Percentiles rank a stretch among this genome's conserved stretches.
Evolutionary conservation across 1,139 yeast genomes (phyloP).

Genomic region (Kurtzmaniella quercitrusa): DNA sequence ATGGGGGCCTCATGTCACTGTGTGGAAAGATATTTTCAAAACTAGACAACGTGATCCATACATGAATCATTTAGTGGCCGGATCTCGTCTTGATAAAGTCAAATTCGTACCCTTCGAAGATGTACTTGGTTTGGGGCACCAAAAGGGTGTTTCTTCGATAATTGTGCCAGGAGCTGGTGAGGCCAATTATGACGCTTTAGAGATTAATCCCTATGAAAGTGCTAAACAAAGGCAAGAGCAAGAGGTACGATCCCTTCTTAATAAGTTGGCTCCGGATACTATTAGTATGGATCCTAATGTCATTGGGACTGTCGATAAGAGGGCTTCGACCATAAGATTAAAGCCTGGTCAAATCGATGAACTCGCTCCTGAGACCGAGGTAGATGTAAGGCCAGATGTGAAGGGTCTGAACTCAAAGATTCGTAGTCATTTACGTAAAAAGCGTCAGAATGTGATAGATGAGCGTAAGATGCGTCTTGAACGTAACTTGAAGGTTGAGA

Average conservation of each 20-base stretch:
- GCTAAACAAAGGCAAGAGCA: constrained; percentile 91
- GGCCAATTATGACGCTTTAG: constrained; percentile 94
- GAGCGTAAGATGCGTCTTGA: constrained; percentile 84
- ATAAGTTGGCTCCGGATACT: constrained; percentile 90
- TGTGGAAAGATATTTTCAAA: constrained; percentile 74
- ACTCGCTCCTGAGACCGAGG: constrained; percentile 31
- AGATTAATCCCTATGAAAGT: constrained; percentile 87
- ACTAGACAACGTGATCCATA: constrained; percentile 71
- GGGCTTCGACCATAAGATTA: constrained; percentile 60
- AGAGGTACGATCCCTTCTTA: constrained; percentile 81
- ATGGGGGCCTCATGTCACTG: constrained; percentile 92
- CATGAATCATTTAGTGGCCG: constrained; percentile 84
- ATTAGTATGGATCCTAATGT: constrained; percentile 85
- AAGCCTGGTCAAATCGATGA: constrained; percentile 57
- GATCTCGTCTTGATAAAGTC: constrained; percentile 63
- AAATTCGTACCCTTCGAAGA: constrained; percentile 94
- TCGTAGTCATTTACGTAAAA: constrained; percentile 77
- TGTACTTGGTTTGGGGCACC: constrained; percentile 85
- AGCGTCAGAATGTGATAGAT: constrained; percentile 81
- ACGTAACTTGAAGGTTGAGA: constrained; percentile 68
- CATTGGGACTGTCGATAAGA: constrained; percentile 79
- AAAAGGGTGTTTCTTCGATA: constrained; percentile 69
- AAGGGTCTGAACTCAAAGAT: constrained; percentile 81
- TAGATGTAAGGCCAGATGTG: constrained; percentile 56
- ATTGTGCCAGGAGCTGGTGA: constrained; percentile 98